Evolutionary conservation across 2,329 filamentous ascomycete species (phyloP), one percentile per base, ranked within the genome.

Genomic region (Talaromyces sp.): DNA sequence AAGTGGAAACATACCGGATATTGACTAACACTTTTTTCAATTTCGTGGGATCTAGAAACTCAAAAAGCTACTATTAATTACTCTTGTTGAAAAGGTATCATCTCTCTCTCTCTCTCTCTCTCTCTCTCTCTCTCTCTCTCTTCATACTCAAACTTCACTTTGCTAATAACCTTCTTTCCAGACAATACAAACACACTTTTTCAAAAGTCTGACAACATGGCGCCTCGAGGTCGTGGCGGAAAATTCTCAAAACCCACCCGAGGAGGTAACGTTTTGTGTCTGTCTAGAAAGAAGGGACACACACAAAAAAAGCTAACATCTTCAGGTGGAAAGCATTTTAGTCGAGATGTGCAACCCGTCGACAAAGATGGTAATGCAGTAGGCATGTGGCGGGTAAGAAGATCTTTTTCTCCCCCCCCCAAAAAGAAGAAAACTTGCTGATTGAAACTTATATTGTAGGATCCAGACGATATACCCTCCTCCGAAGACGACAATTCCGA

Each of bases 271-370:
- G 29, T 38, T 19, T 10, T 24, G n/a, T 19, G 10, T 24, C 19
- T 21, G 24, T 24, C 35, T 17, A 62, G 21, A 50, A 31, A n/a
- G 9, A 9, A 32, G 14, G 35, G 10, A 54, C 31, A 8, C 13
- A 10, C 24, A 54, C 8, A 31, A 29, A 43, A 52, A 7, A 58
- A 27, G 26, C 17, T 41, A 9, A 46, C 24, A 21, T 43, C 27
- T 13, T n/a, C 65, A 96, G 93, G 93, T 64, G 95, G 95, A 71
- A 96, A 97, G 79, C 89, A 96, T 72, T 99, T 96, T 80, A 97
- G 93, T 67, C 89, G 91, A 66, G 88, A 97, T 75, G 86, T 98
- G 53, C 88, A 90, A 75, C 93, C 93, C 21, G 80, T 95, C 70
- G 93, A 97, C 71, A 88, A 87, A 67, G 90, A 98, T 72, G 95